Conservation (phyloP, 257 asterid species). For the Marsdenia floribunda region DNA sequence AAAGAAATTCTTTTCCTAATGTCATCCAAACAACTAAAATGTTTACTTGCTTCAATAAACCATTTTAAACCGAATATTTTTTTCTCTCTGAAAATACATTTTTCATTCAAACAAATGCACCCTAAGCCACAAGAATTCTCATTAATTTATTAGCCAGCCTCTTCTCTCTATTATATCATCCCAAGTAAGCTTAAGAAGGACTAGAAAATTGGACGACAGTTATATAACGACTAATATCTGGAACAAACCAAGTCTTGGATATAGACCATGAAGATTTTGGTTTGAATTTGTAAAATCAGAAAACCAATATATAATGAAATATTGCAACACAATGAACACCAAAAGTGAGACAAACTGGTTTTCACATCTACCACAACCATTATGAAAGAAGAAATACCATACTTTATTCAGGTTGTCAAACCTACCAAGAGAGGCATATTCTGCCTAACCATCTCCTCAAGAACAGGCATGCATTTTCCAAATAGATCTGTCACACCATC, state of each 20-base stretch:
- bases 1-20: too few relatives aligned
- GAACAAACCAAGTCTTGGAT: background rate
- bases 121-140: too few relatives aligned
- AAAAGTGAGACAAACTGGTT: constrained; percentile 1
- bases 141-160: background rate
- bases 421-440: constrained; percentile 86
- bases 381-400: background rate
- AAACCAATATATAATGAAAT: background rate
- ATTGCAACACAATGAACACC: background rate
- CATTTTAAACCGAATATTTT: too few relatives aligned
- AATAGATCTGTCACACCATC: constrained; percentile 98
- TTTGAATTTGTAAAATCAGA: background rate
- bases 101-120: too few relatives aligned
- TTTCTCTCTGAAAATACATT: too few relatives aligned
- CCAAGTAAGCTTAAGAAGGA: background rate
- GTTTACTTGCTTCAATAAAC: too few relatives aligned
- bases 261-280: background rate
- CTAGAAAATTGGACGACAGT: background rate
- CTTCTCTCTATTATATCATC: background rate
- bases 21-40: too few relatives aligned
- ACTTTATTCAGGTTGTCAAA: background rate
- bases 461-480: constrained; percentile 88
- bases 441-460: constrained; percentile 83
- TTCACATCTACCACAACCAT: background rate
- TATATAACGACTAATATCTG: background rate